Base-by-base conservation (phyloP, 257 asterid species). In the Solanum pimpinellifolium region DNA sequence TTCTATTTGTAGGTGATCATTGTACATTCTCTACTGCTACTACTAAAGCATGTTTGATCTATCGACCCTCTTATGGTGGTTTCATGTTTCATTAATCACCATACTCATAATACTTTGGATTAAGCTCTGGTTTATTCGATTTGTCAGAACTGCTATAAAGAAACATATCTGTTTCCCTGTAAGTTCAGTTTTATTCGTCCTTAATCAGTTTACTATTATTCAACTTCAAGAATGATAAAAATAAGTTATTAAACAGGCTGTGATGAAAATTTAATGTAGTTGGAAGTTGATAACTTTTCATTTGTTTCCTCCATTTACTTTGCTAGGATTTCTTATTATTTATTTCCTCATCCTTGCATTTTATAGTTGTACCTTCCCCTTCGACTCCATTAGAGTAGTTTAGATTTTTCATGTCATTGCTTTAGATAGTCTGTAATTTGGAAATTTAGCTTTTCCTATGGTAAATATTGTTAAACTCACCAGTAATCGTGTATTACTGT, bases 21-120 rank as follows among this genome's bases (percentile, higher is more conserved):
- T 91, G 90, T 91, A 89, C 87, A 87, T 89, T 83, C 49, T 49
- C 84, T 76, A 68, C 65, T 78, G 69, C 87, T 88, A 76, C 52
- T 83, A 59, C 86, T 41, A 49, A 49, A 81, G 21, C 69, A 49
- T 81, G 69, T 49, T 31, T 59, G 31, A 23, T 72, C 21, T 77
- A 69, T 65, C 73, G 86, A 83, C 83, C 66, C 60, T 49, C 23
- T 76, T 41, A 21, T 18, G 86, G 82, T 33, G 65, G 62, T 74
- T 88, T 83, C 3, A 60, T 49, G 68, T 81, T 41, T 81, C 44
- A 81, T 81, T 81, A 81, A 49, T 49, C 41, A 49, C 69, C 5
- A 81, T 49, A 81, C 69, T 65, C 1, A 65, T 81, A 2, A 49
- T 81, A 49, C 69, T 81, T 49, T 18, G 0, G n/a, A 81, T 81